Evolutionary conservation across 1,284 basidiomycete species (phyloP).

Genomic region (Boletus calvinii): DNA sequence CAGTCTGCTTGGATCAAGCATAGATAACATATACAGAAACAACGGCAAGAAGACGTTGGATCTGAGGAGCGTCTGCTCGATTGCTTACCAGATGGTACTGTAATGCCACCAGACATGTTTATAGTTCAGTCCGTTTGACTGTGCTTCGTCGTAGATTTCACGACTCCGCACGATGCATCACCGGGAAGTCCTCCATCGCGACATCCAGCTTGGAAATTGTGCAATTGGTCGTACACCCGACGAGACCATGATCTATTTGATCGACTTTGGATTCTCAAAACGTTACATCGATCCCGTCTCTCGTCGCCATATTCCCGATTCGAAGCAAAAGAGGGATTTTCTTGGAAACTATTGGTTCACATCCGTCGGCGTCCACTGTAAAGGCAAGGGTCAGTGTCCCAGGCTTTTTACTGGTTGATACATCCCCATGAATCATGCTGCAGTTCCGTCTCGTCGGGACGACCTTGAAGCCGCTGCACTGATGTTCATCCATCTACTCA

Average conservation of each 20-base stretch:
- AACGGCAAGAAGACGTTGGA: conserved; percentile 60
- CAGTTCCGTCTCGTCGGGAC: conserved; percentile 72
- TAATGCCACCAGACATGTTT: conserved; percentile 21
- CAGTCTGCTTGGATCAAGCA: conserved; percentile 65
- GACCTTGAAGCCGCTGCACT: conserved; percentile 73
- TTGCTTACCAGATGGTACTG: conserved; percentile 70
- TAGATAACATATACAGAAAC: conserved; percentile 59
- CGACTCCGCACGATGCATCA: conserved; percentile 71
- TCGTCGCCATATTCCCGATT: conserved; percentile 64
- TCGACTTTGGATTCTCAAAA: conserved; percentile 80
- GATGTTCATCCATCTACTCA: conserved; percentile 76
- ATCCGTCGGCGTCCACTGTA: conserved; percentile 72
- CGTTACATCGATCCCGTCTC: conserved; percentile 65
- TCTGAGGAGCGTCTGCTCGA: conserved; percentile 64
- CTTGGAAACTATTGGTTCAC: conserved; percentile 80
- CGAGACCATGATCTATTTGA: conserved; percentile 70
- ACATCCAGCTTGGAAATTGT: conserved; percentile 76
- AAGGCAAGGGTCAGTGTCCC: conserved; percentile 55
- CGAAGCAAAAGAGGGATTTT: conserved; percentile 64
- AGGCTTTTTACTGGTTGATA: conserved; percentile 16
- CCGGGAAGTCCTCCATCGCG: conserved; percentile 68
- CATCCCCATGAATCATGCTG: conserved; percentile 20
- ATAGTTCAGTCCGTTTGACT: conserved; percentile 15
- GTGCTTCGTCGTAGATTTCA: conserved; percentile 47
- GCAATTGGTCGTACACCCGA: conserved; percentile 57